Percentiles rank a stretch among this genome's conserved stretches.
These are phyloP conservation scores for Lumnitzera racemosa DNA, from an alignment of 345 rosid genomes.

Conservation along the genomic window DNA sequence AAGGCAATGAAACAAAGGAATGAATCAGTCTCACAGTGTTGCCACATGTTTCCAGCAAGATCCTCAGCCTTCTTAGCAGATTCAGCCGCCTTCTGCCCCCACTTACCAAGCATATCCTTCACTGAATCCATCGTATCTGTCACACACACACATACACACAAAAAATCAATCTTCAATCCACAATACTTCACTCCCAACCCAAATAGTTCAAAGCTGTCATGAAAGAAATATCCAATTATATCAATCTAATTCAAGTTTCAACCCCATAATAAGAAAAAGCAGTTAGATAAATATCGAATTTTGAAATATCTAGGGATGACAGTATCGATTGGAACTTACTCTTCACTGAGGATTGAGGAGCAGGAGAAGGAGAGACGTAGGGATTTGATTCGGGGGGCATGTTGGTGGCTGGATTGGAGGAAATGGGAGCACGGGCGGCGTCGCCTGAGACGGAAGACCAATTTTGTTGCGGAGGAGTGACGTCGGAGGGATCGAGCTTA, in stretches of 20 bases:
- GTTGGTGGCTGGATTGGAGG: constrained; percentile 47
- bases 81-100: constrained; percentile 90
- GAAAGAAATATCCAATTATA: too few relatives aligned
- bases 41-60: constrained; percentile 90
- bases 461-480: constrained; percentile 46
- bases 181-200: background rate
- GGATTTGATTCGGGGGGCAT: constrained; percentile 87
- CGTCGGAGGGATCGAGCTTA: constrained; percentile 68
- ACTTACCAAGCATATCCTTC: constrained; percentile 77
- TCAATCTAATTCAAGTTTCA: background rate
- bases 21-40: constrained; percentile 46
- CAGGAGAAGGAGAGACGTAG: constrained; percentile 54
- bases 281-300: too few relatives aligned
- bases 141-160: background rate
- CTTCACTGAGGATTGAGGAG: constrained; percentile 35
- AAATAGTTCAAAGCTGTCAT: too few relatives aligned
- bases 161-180: background rate
- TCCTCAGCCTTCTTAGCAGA: constrained; percentile 89
- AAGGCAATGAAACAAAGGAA: background rate
- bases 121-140: constrained; percentile 75
- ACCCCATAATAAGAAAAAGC: background rate
- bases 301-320: background rate
- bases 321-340: constrained; percentile 24
- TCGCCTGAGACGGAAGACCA: constrained; percentile 25
- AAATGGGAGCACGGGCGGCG: constrained; percentile 32